phyloP scores from a whole-genome alignment of 208 protist genomes.

The Eutreptiella sp. region DNA sequence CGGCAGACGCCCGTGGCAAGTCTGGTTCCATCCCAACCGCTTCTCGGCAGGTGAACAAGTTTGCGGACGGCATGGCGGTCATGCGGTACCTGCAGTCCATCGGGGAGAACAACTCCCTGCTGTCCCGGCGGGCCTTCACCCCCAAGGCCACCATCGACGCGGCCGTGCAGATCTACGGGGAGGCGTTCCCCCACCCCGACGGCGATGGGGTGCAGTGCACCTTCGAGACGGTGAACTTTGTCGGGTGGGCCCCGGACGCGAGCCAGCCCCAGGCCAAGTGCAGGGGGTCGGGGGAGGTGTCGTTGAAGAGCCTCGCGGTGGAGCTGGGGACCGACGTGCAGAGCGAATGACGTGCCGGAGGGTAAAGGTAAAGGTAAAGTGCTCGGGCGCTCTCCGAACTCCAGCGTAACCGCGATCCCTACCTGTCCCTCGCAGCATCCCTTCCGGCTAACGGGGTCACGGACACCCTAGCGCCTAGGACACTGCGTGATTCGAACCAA shows the following conservation, averaged over 20 bases:
- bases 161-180: background rate
- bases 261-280: background rate
- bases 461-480: no score
- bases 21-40: no score
- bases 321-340: no score
- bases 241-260: constrained; percentile 1
- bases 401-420: no score
- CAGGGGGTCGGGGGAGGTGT: background rate
- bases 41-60: no score
- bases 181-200: background rate
- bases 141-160: background rate
- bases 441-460: no score
- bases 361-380: no score
- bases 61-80: background rate
- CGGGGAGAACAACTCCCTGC: background rate
- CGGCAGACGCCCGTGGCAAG: no score
- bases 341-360: no score
- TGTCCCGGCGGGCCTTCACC: background rate
- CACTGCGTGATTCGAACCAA: no score
- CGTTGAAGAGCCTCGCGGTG: background rate
- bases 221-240: background rate
- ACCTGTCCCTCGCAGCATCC: no score
- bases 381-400: no score
- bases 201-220: background rate
- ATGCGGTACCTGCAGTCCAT: constrained; percentile 1